phyloP scores from a whole-genome alignment of 2,329 filamentous ascomycete genomes.

The Alternaria metachromatica region DNA sequence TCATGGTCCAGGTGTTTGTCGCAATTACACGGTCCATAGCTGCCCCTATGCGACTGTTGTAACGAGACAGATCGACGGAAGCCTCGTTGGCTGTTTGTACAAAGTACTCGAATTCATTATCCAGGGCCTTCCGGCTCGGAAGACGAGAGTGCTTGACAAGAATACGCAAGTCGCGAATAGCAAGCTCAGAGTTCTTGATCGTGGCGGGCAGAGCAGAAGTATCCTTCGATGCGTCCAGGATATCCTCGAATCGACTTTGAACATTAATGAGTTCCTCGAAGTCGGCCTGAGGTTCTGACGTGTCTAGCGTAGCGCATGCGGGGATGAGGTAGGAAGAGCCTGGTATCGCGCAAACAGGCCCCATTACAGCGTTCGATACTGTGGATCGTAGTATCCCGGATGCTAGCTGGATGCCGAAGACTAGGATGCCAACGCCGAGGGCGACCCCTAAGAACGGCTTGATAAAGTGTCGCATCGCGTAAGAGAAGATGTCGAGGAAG shows the following conservation, averaged over 20 bases:
- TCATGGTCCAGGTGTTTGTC: slow-evolving; percentile 77
- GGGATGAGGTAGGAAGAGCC: slow-evolving; percentile 68
- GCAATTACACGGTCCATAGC: slow-evolving; percentile 76
- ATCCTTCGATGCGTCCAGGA: slow-evolving; percentile 71
- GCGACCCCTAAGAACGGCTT: slow-evolving; percentile 67
- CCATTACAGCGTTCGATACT: slow-evolving; percentile 68
- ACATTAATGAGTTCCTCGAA: slow-evolving; percentile 78
- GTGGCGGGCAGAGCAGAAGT: slow-evolving; percentile 74
- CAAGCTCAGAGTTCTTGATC: slow-evolving; percentile 78
- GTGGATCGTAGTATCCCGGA: slow-evolving; percentile 67
- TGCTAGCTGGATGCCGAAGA: slow-evolving; percentile 63
- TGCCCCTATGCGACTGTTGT: slow-evolving; percentile 77
- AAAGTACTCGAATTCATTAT: slow-evolving; percentile 78
- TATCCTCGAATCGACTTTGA: slow-evolving; percentile 77
- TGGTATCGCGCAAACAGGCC: slow-evolving; percentile 74
- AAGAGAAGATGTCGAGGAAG: slow-evolving; percentile 62
- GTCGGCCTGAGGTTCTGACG: slow-evolving; percentile 50
- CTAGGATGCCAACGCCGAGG: slow-evolving; percentile 60
- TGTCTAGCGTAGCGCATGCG: slow-evolving; percentile 59
- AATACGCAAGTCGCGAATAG: slow-evolving; percentile 75
- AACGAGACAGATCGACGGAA: slow-evolving; percentile 71
- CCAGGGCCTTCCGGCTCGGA: slow-evolving; percentile 71
- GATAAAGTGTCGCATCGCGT: slow-evolving; percentile 65
- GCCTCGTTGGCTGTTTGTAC: slow-evolving; percentile 71
- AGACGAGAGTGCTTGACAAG: slow-evolving; percentile 75